phyloP scores from a whole-genome alignment of 768 basidiomycete genomes.

The Auriculariales sp. region DNA sequence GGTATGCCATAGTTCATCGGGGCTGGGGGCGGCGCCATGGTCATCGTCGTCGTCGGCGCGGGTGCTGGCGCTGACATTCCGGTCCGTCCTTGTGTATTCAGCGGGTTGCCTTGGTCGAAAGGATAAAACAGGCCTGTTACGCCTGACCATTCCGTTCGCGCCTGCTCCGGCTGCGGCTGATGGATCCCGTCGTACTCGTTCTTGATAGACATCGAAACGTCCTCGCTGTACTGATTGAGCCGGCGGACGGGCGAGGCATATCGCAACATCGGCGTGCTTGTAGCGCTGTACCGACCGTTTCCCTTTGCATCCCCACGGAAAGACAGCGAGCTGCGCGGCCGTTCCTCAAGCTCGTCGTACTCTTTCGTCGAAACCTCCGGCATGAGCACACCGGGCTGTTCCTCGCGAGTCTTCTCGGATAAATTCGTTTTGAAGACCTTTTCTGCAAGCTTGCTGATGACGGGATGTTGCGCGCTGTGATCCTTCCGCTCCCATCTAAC shows the following conservation, averaged over 20 bases:
- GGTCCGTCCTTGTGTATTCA: constrained; percentile 9
- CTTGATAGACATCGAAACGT: constrained; percentile 1
- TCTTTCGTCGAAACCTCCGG: constrained; percentile 43
- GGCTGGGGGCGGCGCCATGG: constrained; percentile 30
- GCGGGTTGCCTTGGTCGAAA: constrained; percentile 47
- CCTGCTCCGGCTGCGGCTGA: background rate
- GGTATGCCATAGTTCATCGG: constrained; percentile 43
- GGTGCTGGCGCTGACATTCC: constrained; percentile 3
- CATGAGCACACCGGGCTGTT: constrained; percentile 30
- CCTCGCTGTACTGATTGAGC: constrained; percentile 3
- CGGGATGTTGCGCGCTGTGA: constrained; percentile 63
- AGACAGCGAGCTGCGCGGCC: constrained; percentile 5
- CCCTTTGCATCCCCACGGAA: background rate
- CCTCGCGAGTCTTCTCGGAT: constrained; percentile 32
- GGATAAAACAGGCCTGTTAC: constrained; percentile 63
- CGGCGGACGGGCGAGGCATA: constrained; percentile 25
- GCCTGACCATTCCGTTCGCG: constrained; percentile 25
- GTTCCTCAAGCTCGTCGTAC: constrained; percentile 19
- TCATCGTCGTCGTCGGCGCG: background rate
- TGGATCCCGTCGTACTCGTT: background rate
- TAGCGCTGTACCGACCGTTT: constrained; percentile 1
- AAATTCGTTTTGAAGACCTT: constrained; percentile 63
- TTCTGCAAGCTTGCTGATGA: constrained; percentile 70
- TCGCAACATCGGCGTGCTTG: constrained; percentile 11
- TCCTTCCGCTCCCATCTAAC: constrained; percentile 84